A percentile compares a stretch with the other conserved stretches of the same genome.
Conservation (phyloP, 495 filamentous ascomycete genomes). For the Ramalina intermedia region DNA sequence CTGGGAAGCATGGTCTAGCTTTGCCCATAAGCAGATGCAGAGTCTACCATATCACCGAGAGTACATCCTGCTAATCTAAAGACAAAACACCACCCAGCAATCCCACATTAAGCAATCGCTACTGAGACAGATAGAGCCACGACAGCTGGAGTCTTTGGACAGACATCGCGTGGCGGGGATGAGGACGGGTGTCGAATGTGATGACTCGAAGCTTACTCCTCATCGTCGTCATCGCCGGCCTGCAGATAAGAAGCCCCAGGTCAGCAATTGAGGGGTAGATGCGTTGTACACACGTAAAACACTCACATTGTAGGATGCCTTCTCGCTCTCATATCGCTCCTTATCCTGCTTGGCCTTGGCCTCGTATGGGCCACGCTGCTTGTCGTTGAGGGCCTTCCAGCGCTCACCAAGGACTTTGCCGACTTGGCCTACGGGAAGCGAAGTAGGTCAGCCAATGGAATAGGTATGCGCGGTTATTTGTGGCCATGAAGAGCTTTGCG, state of each 20-base stretch:
- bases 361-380: slow-evolving; percentile 85
- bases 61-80: too few species aligned
- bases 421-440: slow-evolving; percentile 56
- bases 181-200: too few species aligned
- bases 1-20: too few species aligned
- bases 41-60: too few species aligned
- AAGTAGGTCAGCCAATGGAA: not conserved
- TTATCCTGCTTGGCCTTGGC: slow-evolving; percentile 91
- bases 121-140: too few species aligned
- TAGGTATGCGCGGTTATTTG: not conserved
- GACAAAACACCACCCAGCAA: too few species aligned
- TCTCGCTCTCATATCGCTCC: slow-evolving; percentile 97
- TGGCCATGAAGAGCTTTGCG: not conserved
- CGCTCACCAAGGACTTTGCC: slow-evolving; percentile 93
- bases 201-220: slow-evolving; percentile 25
- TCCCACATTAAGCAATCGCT: too few species aligned
- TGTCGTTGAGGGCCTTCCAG: slow-evolving; percentile 89
- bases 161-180: too few species aligned
- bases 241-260: slow-evolving; percentile 12
- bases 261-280: slow-evolving; percentile 9
- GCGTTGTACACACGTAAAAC: not conserved
- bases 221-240: slow-evolving; percentile 36
- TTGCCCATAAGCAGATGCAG: too few species aligned
- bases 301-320: slow-evolving; percentile 78
- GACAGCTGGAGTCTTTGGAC: too few species aligned